Conservation (phyloP, 2,329 filamentous ascomycete genomes). For the Cyphellophora attinorum region DNA sequence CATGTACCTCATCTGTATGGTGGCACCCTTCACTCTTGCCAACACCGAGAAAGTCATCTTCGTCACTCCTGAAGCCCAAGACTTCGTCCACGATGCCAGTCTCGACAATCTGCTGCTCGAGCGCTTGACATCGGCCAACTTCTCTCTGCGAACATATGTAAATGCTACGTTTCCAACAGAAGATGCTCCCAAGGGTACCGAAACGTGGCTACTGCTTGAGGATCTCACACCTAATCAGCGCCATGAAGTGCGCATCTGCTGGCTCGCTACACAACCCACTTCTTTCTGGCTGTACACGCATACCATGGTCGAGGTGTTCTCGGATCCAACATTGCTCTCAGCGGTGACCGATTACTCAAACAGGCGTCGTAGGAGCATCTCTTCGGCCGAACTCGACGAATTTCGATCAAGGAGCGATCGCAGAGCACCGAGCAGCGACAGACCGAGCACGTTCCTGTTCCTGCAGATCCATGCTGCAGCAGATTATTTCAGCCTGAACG, state of each 20-base stretch:
- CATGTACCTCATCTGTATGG: conserved; percentile 10
- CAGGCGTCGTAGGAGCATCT: conserved; percentile 28
- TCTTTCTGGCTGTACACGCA: conserved; percentile 61
- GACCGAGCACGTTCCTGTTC: conserved; percentile 51
- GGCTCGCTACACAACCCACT: conserved; percentile 87
- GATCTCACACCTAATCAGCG: conserved; percentile 59
- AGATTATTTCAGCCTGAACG: conserved; percentile 72
- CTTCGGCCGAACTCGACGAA: not conserved
- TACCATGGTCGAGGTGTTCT: conserved; percentile 51
- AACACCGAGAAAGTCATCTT: conserved; percentile 94
- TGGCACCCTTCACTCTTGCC: conserved; percentile 37
- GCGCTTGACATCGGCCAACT: conserved; percentile 49
- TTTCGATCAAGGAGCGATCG: not conserved
- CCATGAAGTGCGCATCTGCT: conserved; percentile 89
- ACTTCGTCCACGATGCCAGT: conserved; percentile 47
- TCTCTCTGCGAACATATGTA: conserved; percentile 53
- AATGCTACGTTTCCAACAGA: conserved; percentile 57
- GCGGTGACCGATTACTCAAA: conserved; percentile 56
- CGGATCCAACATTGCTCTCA: conserved; percentile 51
- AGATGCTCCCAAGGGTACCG: conserved; percentile 43
- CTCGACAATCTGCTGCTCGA: conserved; percentile 55
- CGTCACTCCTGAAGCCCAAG: conserved; percentile 53
- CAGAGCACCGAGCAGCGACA: conserved; percentile 1
- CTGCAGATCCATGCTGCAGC: conserved; percentile 68
- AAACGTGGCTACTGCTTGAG: conserved; percentile 73